Evolutionary conservation across 129 eudicot genomes (phyloP).

Genomic region (Heracleum sosnowskyi): DNA sequence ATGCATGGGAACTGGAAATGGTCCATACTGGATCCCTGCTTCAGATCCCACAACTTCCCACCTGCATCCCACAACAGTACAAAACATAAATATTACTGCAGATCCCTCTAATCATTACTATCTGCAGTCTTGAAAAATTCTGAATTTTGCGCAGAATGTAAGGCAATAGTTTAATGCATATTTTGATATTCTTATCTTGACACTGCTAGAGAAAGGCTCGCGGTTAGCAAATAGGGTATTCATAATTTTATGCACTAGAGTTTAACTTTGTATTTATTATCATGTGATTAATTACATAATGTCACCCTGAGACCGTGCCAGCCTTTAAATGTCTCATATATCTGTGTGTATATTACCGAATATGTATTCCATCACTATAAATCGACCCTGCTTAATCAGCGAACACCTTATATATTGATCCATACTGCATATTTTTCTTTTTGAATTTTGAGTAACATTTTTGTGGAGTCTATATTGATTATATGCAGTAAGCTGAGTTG

Average conservation of each 20-base stretch:
- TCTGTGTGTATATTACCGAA: too few species aligned
- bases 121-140: not conserved
- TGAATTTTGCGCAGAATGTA: not conserved
- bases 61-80: constrained; percentile 46
- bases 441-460: not conserved
- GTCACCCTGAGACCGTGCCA: too few species aligned
- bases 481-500: not conserved
- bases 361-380: too few species aligned
- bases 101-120: not conserved
- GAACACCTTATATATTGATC: too few species aligned
- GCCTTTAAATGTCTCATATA: too few species aligned
- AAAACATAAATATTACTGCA: constrained; percentile 10
- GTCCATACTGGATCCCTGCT: constrained; percentile 72
- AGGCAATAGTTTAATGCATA: not conserved
- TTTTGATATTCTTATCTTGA: not conserved
- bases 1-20: constrained; percentile 80
- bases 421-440: not conserved
- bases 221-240: not conserved
- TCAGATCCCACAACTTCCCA: constrained; percentile 69
- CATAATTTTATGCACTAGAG: not conserved
- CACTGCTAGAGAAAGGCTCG: not conserved
- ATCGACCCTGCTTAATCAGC: too few species aligned
- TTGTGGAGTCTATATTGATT: not conserved
- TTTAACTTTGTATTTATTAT: too few species aligned
- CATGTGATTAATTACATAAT: not conserved